Evolutionary conservation across 805 yeast genomes (phyloP), one percentile per base, ranked within the genome.

Genomic region (Saccharomyces paradoxus): DNA sequence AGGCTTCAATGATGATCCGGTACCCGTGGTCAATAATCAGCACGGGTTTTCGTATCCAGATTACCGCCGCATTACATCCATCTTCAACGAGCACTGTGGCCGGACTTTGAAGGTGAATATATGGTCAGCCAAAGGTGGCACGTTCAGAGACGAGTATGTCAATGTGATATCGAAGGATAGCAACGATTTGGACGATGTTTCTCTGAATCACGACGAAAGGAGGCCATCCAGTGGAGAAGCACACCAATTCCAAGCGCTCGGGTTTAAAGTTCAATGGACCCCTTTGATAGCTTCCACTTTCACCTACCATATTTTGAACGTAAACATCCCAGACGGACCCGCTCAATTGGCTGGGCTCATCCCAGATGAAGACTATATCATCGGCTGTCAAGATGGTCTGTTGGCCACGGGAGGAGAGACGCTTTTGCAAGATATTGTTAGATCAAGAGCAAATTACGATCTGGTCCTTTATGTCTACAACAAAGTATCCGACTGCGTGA

Each of bases 121-220:
- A 1, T 91, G 96, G 96, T 82, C 81, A 48, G 94, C 96, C 1
- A 90, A 90, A 71, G 97, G 97, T 24, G 90, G 90, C 1, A 64
- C 76, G 7, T 63, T 72, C 41, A 71, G 82, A 58, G 74, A 73
- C n/a, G 70, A 78, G 51, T 67, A 67, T 52, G 12, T 70, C 4
- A 50, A 56, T 4, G 60, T 65, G 1, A 55, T 74, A 4, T 70
- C 76, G 6, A 64, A 68, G n/a, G 63, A 56, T 13, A 68, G 65
- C 27, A 41, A 55, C 5, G 54, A 56, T 14, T 44, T 69, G 46
- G 69, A 64, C 17, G 69, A 65, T 2, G 62, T 66, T 12, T 55
- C 68, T 0, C 58, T 74, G 49, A 66, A 64, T n/a, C 71, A 69
- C 10, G 56, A 58, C 7, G 66, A 67, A 13, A 37, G 61, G 21